Evolutionary conservation across 2,329 filamentous ascomycete species (phyloP), one percentile per base, ranked within the genome.

Genomic region (Emergomyces orientalis): DNA sequence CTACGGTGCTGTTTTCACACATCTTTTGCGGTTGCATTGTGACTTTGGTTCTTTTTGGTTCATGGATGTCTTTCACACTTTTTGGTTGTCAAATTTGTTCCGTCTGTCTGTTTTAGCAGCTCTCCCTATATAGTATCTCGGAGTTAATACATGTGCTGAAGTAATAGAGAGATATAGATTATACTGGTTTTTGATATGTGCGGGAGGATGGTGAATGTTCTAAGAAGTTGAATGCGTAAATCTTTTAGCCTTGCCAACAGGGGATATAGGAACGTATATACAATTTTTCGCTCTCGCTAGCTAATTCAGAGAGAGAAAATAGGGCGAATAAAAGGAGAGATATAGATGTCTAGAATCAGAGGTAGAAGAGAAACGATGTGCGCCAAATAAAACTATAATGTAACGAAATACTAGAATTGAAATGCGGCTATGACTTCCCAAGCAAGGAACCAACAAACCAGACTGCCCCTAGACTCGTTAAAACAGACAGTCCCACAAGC

Each of bases 401-500:
- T 56, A 37, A 59, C 51, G 14, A 25, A 45, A 51, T 14, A 45
- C 19, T 13, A 34, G 22, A 63, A 55, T n/a, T 14, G 17, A 62
- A 56, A 59, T 14, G 7, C 2, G 19, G 14, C 30, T 39, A 63
- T 39, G n/a, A n/a, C 41, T 61, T 63, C 19, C 59, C 56, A 25
- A 64, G 37, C 0, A 64, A 32, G 22, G 66, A 67, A 17, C 64
- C 66, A 27, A 65, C 63, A 63, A 69, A 69, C 71, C 71, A 73
- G 2, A 71, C 61, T 32, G 68, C 67, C 9, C 69, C 69, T 27
- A 72, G 66, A 8, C 70, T 70, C 25, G 66, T 63, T 11, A 73
- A 64, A 19, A 72, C 65, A 32, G 70, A 67, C n/a, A 68, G 60
- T 17, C 71, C 71, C 19, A 67, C 66, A 11, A 68, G 51, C 47